Percentiles rank a stretch among this genome's conserved stretches.
Evolutionary conservation across 2,329 filamentous ascomycete species (phyloP).

Genomic region (Ophiostoma quercus): DNA sequence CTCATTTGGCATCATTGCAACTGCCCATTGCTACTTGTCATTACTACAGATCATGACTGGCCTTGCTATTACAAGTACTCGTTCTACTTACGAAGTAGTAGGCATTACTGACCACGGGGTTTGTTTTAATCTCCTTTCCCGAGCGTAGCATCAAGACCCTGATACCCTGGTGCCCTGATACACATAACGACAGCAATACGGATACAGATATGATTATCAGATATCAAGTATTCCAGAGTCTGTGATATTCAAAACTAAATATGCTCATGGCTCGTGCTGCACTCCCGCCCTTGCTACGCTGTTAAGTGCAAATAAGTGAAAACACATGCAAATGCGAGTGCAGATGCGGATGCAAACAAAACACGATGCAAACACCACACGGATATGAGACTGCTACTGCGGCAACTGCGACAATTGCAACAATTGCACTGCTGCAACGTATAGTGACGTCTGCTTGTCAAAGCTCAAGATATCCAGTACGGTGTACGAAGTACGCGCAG

Average conservation of each 20-base stretch:
- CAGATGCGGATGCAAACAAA: neutral
- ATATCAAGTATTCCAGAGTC: too few relatives aligned
- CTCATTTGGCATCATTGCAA: neutral
- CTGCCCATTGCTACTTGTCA: neutral
- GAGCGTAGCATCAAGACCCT: neutral
- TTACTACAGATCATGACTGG: neutral
- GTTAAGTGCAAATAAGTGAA: neutral
- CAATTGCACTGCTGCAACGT: neutral
- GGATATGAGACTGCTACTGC: neutral
- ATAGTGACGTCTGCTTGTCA: neutral
- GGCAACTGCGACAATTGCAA: too few relatives aligned
- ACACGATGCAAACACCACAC: neutral
- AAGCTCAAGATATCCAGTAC: neutral
- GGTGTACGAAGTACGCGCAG: neutral
- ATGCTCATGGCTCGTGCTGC: neutral
- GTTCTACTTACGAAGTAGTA: neutral
- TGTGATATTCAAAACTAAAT: too few relatives aligned
- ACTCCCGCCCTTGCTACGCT: neutral
- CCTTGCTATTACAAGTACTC: neutral
- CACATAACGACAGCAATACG: too few relatives aligned
- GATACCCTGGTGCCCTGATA: too few relatives aligned
- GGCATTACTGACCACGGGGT: too few relatives aligned
- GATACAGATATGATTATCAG: too few relatives aligned
- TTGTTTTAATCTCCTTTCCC: neutral
- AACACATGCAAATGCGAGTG: too few relatives aligned